Conservation (phyloP, 1,284 basidiomycete species). For the Melampsora larici-populina region DNA sequence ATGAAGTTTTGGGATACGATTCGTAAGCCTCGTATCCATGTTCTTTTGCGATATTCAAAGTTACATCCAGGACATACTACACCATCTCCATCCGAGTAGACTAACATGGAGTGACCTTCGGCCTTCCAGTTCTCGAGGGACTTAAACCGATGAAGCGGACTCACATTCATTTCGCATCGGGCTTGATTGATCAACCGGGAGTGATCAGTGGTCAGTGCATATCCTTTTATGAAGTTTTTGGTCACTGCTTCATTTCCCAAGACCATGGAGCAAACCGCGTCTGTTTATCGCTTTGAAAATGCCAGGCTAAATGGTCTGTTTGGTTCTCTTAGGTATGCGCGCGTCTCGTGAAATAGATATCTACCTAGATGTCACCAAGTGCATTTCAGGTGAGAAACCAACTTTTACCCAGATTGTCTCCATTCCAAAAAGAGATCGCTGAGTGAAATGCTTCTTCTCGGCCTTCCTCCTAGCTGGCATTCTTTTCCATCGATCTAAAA, state of each 20-base stretch:
- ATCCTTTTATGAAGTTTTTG: background rate
- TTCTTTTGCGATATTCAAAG: too few species aligned
- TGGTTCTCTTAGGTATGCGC: slow-evolving; percentile 22
- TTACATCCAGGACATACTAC: background rate
- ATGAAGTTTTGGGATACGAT: slow-evolving; percentile 68
- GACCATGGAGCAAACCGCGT: background rate
- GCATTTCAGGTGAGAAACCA: slow-evolving; percentile 22
- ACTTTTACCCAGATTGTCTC: background rate
- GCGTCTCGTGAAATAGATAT: slow-evolving; percentile 28
- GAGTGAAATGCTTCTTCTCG: background rate
- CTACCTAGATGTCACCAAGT: slow-evolving; percentile 38
- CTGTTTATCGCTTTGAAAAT: background rate
- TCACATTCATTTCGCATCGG: slow-evolving; percentile 81
- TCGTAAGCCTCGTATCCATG: slow-evolving; percentile 60
- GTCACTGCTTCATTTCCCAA: background rate
- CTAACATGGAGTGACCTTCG: background rate
- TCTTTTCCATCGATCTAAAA: slow-evolving; percentile 69
- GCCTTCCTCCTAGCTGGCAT: slow-evolving; percentile 60
- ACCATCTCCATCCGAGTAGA: too few species aligned
- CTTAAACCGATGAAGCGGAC: slow-evolving; percentile 80
- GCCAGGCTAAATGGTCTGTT: background rate
- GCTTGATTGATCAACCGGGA: slow-evolving; percentile 59
- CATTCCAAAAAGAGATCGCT: background rate
- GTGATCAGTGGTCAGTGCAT: slow-evolving; percentile 67
- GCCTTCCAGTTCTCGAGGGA: slow-evolving; percentile 62